A percentile compares a stretch with the other conserved stretches of the same genome.
These are phyloP conservation scores for Alternaria dauci DNA, from an alignment of 2,329 filamentous ascomycete species.

Conservation along the genomic window DNA sequence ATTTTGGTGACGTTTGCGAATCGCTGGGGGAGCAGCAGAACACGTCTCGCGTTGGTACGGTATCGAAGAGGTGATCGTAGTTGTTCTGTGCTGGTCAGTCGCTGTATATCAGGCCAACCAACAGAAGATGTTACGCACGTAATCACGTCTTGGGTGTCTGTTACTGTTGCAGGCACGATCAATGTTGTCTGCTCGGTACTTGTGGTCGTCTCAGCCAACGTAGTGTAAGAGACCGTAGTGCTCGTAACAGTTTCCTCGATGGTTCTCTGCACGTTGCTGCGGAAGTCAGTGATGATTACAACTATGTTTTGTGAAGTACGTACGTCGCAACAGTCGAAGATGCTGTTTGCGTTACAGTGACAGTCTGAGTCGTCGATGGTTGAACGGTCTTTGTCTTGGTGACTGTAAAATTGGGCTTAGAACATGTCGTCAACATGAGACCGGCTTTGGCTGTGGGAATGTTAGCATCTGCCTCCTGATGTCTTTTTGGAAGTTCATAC, in stretches of 20 bases:
- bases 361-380: not conserved
- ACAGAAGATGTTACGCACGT: not conserved
- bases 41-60: not conserved
- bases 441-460: not conserved
- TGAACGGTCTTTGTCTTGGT: not conserved
- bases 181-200: not conserved
- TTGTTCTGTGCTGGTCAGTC: not conserved
- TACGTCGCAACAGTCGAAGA: not conserved
- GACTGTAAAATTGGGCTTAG: not conserved
- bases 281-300: not conserved
- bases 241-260: not conserved
- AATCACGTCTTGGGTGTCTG: not conserved
- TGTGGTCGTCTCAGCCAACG: not conserved
- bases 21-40: not conserved
- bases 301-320: not conserved
- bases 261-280: not conserved
- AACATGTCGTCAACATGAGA: not conserved
- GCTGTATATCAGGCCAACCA: not conserved
- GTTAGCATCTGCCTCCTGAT: not conserved
- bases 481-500: not conserved
- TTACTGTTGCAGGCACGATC: not conserved
- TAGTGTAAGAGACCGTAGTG: not conserved
- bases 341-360: not conserved
- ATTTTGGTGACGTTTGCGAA: not conserved
- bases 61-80: not conserved